Percentiles rank a stretch among this genome's conserved stretches.
Conservation (phyloP, 768 basidiomycete species). For the Leccinum subtestaceum region DNA sequence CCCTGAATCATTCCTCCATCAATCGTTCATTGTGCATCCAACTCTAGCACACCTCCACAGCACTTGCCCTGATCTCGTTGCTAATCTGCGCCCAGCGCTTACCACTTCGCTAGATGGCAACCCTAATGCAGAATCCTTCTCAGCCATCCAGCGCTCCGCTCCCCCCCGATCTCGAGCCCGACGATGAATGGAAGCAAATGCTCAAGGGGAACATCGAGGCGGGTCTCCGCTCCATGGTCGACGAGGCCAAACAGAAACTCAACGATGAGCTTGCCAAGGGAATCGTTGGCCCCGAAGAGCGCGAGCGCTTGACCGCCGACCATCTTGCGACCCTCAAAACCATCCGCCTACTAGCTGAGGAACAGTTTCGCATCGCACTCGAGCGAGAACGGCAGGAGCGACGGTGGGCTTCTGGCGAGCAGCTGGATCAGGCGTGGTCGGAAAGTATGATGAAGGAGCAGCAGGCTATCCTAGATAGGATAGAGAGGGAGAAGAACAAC, state of each 20-base stretch:
- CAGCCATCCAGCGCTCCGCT: conserved; percentile 8
- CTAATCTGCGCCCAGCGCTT: conserved; percentile 3
- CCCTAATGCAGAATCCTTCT: conserved; percentile 20
- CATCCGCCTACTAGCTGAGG: conserved; percentile 45
- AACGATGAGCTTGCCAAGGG: conserved; percentile 48
- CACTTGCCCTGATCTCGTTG: background rate
- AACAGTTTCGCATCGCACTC: conserved; percentile 44
- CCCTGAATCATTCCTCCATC: conserved; percentile 10
- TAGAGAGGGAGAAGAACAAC: conserved; percentile 39
- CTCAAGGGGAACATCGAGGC: conserved; percentile 53
- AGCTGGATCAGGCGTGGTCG: conserved; percentile 33
- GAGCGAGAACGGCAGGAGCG: conserved; percentile 49
- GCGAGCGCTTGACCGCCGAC: conserved; percentile 39
- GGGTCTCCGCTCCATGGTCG: conserved; percentile 39
- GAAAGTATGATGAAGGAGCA: conserved; percentile 37
- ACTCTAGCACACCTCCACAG: background rate
- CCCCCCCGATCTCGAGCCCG: conserved; percentile 42
- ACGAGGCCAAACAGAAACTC: conserved; percentile 62
- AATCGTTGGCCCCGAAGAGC: conserved; percentile 31
- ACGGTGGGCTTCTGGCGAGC: conserved; percentile 44
- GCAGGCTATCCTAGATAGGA: conserved; percentile 46
- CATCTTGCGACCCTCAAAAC: conserved; percentile 41
- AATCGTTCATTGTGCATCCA: background rate
- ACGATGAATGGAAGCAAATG: conserved; percentile 51
- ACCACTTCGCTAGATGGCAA: conserved; percentile 21